Base-by-base conservation (phyloP, 164 flowering plant species). In the Umbellularia californica region DNA sequence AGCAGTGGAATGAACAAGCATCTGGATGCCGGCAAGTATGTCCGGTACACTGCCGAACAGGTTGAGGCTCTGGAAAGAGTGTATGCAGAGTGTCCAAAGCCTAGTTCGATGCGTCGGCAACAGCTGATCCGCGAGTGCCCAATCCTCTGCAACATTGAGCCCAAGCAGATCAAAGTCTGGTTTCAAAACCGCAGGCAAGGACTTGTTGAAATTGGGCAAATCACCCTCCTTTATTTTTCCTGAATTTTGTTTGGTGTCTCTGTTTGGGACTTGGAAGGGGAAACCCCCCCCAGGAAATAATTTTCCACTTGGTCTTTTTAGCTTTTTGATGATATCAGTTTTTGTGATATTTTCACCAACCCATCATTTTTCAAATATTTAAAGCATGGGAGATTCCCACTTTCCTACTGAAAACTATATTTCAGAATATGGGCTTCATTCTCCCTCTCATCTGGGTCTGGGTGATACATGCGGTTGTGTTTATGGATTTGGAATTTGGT, bases 91-190 rank as follows among this genome's bases (percentile, higher is more conserved):
- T 90, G 95, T 72, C 95, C 95, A 1, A 90, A 90, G 76, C 95
- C 95, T 14, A 89, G 90, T 70, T 90, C 95, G 5, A 67, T 89
- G 77, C 85, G 95, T 10, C 76, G 92, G 70, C 95, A 90, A 60
- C 95, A 90, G 75, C 79, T 90, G 76, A 84, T 90, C 58, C 82
- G 92, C 7, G 95, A 90, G 69, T 90, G 88, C 75, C 91, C 91
- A 30, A 87, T 90, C 77, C 83, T 90, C 1, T 79, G 86, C 68
- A 88, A 90, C 78, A 90, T 90, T 50, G 95, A 90, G 69, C 91
- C 95, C 17, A 90, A 85, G 75, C 95, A 90, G 85, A 89, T 90
- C 87, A 90, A 90, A 87, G 92, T 90, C 76, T 90, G 95, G 95
- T 90, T 90, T 73, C 95, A 90, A 79, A 90, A 90, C 77, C 91